Base-by-base conservation (phyloP, 179 eudicot genomes). In the Spergularia azorica region DNA sequence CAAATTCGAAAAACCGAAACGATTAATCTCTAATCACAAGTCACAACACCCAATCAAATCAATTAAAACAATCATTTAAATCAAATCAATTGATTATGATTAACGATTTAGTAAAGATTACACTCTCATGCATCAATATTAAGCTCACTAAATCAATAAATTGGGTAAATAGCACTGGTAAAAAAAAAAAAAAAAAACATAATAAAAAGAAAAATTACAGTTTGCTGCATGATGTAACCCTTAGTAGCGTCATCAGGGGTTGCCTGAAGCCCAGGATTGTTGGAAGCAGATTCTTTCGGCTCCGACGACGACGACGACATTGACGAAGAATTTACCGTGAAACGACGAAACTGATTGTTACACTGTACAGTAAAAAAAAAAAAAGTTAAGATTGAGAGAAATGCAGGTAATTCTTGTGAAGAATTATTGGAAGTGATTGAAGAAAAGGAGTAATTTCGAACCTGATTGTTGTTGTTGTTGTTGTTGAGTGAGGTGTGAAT, bases 151-250 rank as follows among this genome's bases (percentile, higher is more conserved):
- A 62, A 62, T 18, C 41, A 52, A 56, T 50, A 0, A 51, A 20
- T 16, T 1, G 4, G 20, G 5, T 14, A 51, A 9, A 38, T 2
- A 5, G 7, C 14, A 10, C 7, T 11, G 11, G 39, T 36, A n/a
- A n/a, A n/a, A n/a, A n/a, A n/a, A n/a, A 39, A 43, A 9, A 59
- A 20, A 9, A 5, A 11, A 69, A 67, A 5, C 1, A 3, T 21
- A 41, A 14, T 8, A 76, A 3, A 20, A 6, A 36, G 51, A 64
- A 50, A 68, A 14, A 51, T 67, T 80, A 92, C 95, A 77, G 95
- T 89, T 83, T 92, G 97, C 63, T 92, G 97, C 88, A 92, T 85
- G 69, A 92, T 52, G 71, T 92, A 92, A 4, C 83, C 84, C 79
- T 89, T 87, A 58, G 97, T 92, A 60, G 89, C 93, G 63, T 87